Conservation (phyloP, 179 eudicot species). For the Kewa caespitosa region DNA sequence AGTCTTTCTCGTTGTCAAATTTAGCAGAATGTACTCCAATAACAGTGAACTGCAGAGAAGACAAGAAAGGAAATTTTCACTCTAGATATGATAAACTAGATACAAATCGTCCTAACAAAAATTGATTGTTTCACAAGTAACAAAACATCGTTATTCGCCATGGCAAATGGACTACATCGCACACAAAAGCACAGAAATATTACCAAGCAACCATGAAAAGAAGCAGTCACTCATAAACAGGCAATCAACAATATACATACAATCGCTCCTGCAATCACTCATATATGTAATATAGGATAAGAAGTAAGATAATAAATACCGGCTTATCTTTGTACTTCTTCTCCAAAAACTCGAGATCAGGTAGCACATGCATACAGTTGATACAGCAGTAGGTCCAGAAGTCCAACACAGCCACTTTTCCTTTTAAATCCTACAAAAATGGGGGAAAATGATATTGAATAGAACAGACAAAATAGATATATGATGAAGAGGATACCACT, state of each 20-base stretch:
- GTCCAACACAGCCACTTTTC: conserved; percentile 91
- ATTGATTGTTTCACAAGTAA: conserved; percentile 6
- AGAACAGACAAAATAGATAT: background rate
- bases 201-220: conserved; percentile 17
- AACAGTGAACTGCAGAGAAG: conserved; percentile 68
- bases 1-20: conserved; percentile 96
- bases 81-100: conserved; percentile 3
- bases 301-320: conserved; percentile 41
- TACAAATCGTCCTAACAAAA: background rate
- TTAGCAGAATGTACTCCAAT: conserved; percentile 98
- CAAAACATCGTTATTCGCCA: background rate
- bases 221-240: background rate
- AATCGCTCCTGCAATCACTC: background rate
- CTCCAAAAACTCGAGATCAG: conserved; percentile 93
- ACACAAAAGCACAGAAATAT: background rate
- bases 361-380: conserved; percentile 97
- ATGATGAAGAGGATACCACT: background rate
- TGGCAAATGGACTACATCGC: background rate
- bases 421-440: conserved; percentile 79
- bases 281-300: conserved; percentile 6
- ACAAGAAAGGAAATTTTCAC: background rate
- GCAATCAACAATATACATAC: conserved; percentile 13
- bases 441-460: background rate
- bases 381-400: conserved; percentile 99
- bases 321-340: conserved; percentile 90